phyloP scores from a whole-genome alignment of 306 rosid species.

The Rosa persica region DNA sequence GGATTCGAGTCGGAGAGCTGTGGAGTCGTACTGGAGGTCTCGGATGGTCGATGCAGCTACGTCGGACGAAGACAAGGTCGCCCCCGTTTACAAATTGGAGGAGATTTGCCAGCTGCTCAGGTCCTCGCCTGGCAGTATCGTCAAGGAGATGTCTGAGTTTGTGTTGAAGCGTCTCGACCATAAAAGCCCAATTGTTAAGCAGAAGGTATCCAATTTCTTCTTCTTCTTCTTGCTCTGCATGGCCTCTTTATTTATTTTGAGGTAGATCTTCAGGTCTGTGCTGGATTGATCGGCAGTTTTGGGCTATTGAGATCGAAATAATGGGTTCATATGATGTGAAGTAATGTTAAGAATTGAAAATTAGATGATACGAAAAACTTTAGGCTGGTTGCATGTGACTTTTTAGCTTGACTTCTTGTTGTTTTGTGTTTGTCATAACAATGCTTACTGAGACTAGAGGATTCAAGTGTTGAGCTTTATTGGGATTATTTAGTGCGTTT shows the following conservation, averaged over 20 bases:
- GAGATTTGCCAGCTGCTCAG: constrained; percentile 82
- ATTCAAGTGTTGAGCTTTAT: not conserved
- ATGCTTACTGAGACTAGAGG: not conserved
- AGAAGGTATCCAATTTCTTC: constrained; percentile 63
- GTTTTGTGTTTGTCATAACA: not conserved
- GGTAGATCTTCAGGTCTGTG: not conserved
- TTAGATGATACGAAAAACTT: not conserved
- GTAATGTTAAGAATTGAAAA: not conserved
- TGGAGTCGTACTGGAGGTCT: constrained; percentile 94
- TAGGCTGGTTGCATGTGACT: not conserved
- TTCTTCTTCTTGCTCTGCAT: not conserved
- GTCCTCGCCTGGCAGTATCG: constrained; percentile 84
- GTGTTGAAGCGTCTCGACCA: constrained; percentile 81
- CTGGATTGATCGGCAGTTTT: not conserved
- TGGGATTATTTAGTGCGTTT: not conserved
- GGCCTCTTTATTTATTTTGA: not conserved
- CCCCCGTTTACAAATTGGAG: constrained; percentile 91
- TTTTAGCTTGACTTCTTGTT: no score
- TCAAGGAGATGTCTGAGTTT: constrained; percentile 86
- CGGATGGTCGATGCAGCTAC: constrained; percentile 85
- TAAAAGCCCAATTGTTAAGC: constrained; percentile 89
- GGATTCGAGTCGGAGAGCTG: constrained; percentile 98
- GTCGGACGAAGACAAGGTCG: constrained; percentile 86
- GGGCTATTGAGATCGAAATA: not conserved
- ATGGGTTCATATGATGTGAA: not conserved